A percentile compares a stretch with the other conserved stretches of the same genome.
Evolutionary conservation across 2,329 filamentous ascomycete species (phyloP).

Genomic region (Fusarium chuoi): DNA sequence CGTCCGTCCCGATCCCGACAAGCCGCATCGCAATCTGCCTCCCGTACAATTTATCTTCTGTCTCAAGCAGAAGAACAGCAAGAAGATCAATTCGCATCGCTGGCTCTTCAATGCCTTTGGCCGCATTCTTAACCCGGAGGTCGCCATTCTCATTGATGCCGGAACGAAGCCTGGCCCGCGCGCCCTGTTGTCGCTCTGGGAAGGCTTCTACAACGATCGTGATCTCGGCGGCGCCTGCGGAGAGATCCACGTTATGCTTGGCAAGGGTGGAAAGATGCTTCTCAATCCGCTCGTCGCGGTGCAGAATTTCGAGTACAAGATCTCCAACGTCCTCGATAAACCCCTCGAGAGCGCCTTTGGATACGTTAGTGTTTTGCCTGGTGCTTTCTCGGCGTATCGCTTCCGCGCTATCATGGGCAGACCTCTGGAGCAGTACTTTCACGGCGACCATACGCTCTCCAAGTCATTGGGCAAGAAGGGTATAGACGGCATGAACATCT

Average conservation of each 20-base stretch:
- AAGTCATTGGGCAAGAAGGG: constrained; percentile 41
- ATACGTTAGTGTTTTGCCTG: constrained; percentile 40
- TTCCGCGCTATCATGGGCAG: constrained; percentile 42
- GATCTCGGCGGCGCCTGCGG: constrained; percentile 40
- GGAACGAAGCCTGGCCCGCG: constrained; percentile 41
- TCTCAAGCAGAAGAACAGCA: constrained; percentile 43
- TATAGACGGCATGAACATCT: constrained; percentile 43
- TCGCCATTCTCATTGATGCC: constrained; percentile 40
- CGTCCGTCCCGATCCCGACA: constrained; percentile 35
- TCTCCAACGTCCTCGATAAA: constrained; percentile 42
- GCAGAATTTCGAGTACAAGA: constrained; percentile 43
- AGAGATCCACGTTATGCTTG: constrained; percentile 42
- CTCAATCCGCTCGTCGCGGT: constrained; percentile 42
- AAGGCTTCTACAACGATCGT: constrained; percentile 41
- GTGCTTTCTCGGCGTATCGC: constrained; percentile 40
- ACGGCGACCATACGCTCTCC: constrained; percentile 41
- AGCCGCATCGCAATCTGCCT: constrained; percentile 33
- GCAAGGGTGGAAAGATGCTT: constrained; percentile 36
- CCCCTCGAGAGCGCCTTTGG: constrained; percentile 40
- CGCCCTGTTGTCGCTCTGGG: constrained; percentile 38
- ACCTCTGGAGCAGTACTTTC: constrained; percentile 41
- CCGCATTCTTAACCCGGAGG: constrained; percentile 41
- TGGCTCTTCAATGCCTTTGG: constrained; percentile 43
- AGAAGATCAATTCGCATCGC: constrained; percentile 44
- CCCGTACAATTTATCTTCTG: constrained; percentile 43